A percentile compares a stretch with the other conserved stretches of the same genome.
Conservation (phyloP, 108 stramenopile species). For the Craspedostauros australis region DNA sequence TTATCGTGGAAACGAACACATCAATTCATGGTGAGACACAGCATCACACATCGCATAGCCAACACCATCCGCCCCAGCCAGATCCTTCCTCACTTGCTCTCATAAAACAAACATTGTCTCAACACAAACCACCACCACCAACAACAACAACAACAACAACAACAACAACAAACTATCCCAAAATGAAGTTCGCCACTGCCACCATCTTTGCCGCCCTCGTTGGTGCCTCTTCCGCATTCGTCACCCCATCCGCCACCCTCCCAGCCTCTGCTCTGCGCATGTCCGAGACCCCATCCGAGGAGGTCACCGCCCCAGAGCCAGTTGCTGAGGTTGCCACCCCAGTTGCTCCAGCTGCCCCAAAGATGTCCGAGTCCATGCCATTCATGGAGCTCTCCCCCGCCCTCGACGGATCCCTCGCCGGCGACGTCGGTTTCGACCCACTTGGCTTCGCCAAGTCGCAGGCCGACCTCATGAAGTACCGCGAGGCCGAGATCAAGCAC, state of each 20-base stretch:
- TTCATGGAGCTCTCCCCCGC: conserved; percentile 61
- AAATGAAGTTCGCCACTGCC: conserved; percentile 39
- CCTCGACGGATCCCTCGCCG: conserved; percentile 67
- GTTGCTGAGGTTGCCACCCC: conserved; percentile 6
- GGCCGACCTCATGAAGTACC: conserved; percentile 36
- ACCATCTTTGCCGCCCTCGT: conserved; percentile 26
- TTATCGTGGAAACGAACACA: too few species aligned
- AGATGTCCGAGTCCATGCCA: conserved; percentile 59
- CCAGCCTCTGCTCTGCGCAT: conserved; percentile 10
- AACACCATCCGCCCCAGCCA: too few species aligned
- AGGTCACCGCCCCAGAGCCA: not conserved
- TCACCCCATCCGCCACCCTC: conserved; percentile 20
- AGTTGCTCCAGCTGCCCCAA: conserved; percentile 1
- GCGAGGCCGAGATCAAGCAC: conserved; percentile 91
- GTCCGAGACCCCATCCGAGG: conserved; percentile 15
- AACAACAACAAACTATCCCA: conserved; percentile 3
- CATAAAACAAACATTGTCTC: too few species aligned
- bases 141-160: too few species aligned
- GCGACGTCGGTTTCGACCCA: conserved; percentile 92
- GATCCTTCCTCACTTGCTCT: too few species aligned
- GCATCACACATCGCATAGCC: too few species aligned
- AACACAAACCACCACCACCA: too few species aligned
- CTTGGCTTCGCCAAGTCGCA: conserved; percentile 71
- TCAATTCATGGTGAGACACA: too few species aligned
- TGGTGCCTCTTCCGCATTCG: conserved; percentile 50